phyloP scores from a whole-genome alignment of 2,329 filamentous ascomycete genomes.

The Aspergillus sp. region DNA sequence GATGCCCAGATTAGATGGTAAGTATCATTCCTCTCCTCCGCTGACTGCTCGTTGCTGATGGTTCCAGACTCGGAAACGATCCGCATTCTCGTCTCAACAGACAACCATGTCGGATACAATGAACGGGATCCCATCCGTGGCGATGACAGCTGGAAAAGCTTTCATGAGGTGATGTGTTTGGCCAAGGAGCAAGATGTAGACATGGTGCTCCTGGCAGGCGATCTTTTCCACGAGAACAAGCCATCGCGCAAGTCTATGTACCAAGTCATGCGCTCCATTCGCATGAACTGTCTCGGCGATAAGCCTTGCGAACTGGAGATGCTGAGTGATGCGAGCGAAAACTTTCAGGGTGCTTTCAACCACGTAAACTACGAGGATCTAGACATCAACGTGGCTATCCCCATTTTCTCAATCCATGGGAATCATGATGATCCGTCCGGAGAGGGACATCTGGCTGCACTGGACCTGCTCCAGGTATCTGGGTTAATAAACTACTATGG shows the following conservation, averaged over 20 bases:
- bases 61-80: conserved; percentile 73
- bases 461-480: conserved; percentile 87
- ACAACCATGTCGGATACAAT: conserved; percentile 96
- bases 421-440: conserved; percentile 99
- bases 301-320: conserved; percentile 95
- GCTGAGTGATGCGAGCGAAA: conserved; percentile 86
- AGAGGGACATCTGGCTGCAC: conserved; percentile 84
- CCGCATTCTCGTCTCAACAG: conserved; percentile 88
- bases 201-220: conserved; percentile 93
- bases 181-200: conserved; percentile 89
- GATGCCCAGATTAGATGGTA: conserved; percentile 35
- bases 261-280: conserved; percentile 92
- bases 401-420: conserved; percentile 96
- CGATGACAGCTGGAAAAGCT: conserved; percentile 94
- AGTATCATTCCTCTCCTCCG: neutral
- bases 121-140: conserved; percentile 93
- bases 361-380: conserved; percentile 98
- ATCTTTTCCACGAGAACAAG: conserved; percentile 98
- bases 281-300: conserved; percentile 91
- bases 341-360: conserved; percentile 85
- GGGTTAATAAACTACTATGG: conserved; percentile 96
- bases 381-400: conserved; percentile 95
- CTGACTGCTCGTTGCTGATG: neutral
- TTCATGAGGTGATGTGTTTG: conserved; percentile 91
- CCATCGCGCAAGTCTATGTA: conserved; percentile 95